Percentiles rank a stretch among this genome's conserved stretches.
phyloP scores from a whole-genome alignment of 2,329 filamentous ascomycete species.

The Aspergillus pseudoglaucus region DNA sequence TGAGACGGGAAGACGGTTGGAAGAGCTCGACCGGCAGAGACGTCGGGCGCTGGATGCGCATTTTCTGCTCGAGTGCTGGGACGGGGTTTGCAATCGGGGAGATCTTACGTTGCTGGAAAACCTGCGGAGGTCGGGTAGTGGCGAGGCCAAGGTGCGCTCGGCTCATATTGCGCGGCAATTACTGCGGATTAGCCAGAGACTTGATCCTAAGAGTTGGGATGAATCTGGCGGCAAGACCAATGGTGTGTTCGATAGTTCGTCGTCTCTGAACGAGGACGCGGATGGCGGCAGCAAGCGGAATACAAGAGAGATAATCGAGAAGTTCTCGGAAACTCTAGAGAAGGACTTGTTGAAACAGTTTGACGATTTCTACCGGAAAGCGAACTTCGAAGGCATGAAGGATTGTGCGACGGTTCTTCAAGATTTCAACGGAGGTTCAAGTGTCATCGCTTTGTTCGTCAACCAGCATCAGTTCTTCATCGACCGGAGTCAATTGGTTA shows the following conservation, averaged over 20 bases:
- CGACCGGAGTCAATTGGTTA: slow-evolving; percentile 83
- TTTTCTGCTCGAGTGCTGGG: slow-evolving; percentile 94
- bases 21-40: slow-evolving; percentile 89
- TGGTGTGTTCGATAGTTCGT: slow-evolving; percentile 31
- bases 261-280: slow-evolving; percentile 38
- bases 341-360: slow-evolving; percentile 94
- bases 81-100: slow-evolving; percentile 85
- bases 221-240: slow-evolving; percentile 46
- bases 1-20: slow-evolving; percentile 86
- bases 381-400: slow-evolving; percentile 97
- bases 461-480: slow-evolving; percentile 99
- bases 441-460: slow-evolving; percentile 91
- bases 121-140: slow-evolving; percentile 73
- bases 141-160: slow-evolving; percentile 88
- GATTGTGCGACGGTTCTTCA: slow-evolving; percentile 90
- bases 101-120: slow-evolving; percentile 83
- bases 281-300: slow-evolving; percentile 50
- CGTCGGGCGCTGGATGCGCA: slow-evolving; percentile 86
- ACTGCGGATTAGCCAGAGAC: slow-evolving; percentile 84
- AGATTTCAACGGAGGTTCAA: slow-evolving; percentile 93
- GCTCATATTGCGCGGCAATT: slow-evolving; percentile 90
- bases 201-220: slow-evolving; percentile 71
- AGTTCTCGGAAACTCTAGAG: slow-evolving; percentile 91
- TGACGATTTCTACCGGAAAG: slow-evolving; percentile 89
- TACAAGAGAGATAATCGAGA: slow-evolving; percentile 86